Evolutionary conservation across 257 asterid genomes (phyloP).

Genomic region (Dorcoceras hygrometricum): DNA sequence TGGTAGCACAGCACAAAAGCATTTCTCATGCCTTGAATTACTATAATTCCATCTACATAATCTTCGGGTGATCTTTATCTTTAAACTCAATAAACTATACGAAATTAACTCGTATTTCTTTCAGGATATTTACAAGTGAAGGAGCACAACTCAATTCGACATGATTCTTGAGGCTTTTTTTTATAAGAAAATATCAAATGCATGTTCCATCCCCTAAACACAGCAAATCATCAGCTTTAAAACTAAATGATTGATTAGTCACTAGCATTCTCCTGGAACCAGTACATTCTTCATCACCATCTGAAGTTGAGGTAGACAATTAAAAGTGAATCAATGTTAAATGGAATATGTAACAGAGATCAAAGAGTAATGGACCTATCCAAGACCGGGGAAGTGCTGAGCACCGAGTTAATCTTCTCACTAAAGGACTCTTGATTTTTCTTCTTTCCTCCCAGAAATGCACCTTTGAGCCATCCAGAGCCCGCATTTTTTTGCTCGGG

Average conservation of each 20-base stretch:
- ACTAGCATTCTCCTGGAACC: not conserved
- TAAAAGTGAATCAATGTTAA: not conserved
- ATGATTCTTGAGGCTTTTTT: not conserved
- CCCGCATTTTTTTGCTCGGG: conserved; percentile 48
- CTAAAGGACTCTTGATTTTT: conserved; percentile 55
- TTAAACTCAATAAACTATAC: conserved; percentile 1
- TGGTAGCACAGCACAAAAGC: not conserved
- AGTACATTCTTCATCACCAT: conserved; percentile 8
- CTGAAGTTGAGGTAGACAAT: conserved; percentile 10
- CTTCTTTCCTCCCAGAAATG: conserved; percentile 65
- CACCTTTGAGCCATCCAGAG: conserved; percentile 86
- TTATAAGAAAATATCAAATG: not conserved
- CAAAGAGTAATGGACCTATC: conserved; percentile 60
- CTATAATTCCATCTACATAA: not conserved
- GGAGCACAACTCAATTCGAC: not conserved
- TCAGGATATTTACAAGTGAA: conserved; percentile 1
- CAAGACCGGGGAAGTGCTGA: conserved; percentile 82
- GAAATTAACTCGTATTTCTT: not conserved
- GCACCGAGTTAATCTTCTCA: conserved; percentile 58
- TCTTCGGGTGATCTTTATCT: not conserved
- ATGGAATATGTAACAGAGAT: conserved; percentile 10
- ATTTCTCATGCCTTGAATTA: not conserved
- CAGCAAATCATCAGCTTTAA: not conserved
- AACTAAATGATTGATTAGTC: not conserved
- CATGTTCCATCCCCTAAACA: not conserved